Evolutionary conservation across 257 asterid species (phyloP).

Genomic region (Gynochthodes officinalis): DNA sequence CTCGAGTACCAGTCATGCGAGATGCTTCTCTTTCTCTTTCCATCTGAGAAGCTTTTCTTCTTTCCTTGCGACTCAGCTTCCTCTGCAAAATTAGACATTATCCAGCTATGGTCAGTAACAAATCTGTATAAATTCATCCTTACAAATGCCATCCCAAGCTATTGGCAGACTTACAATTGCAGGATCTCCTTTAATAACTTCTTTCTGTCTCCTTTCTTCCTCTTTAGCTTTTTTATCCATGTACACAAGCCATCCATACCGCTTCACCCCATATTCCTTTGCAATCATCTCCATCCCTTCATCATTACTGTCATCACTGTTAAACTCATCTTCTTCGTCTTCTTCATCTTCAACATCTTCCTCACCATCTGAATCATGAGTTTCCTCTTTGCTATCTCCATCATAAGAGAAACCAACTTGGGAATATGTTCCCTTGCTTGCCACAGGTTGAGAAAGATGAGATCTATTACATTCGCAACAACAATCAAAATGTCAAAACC

Average conservation of each 20-base stretch:
- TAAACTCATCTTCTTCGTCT: slow-evolving; percentile 78
- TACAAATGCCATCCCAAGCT: slow-evolving; percentile 5
- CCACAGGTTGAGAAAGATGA: slow-evolving; percentile 57
- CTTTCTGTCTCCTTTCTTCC: slow-evolving; percentile 92
- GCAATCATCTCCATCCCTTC: slow-evolving; percentile 95
- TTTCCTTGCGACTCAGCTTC: slow-evolving; percentile 93
- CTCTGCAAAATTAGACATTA: slow-evolving; percentile 45
- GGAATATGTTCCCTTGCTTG: slow-evolving; percentile 83
- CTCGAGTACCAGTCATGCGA: slow-evolving; percentile 68
- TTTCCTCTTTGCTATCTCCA: slow-evolving; percentile 65
- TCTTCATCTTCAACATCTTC: slow-evolving; percentile 87
- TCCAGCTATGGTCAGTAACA: slow-evolving; percentile 9
- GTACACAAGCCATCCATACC: slow-evolving; percentile 95
- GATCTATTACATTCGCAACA: slow-evolving; percentile 40
- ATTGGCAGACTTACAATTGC: slow-evolving; percentile 63
- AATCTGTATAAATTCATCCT: not conserved
- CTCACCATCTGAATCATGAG: slow-evolving; percentile 65
- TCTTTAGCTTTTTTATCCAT: slow-evolving; percentile 99
- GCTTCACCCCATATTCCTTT: slow-evolving; percentile 91
- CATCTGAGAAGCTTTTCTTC: slow-evolving; percentile 89
- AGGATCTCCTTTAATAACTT: slow-evolving; percentile 95
- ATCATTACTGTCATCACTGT: slow-evolving; percentile 94
- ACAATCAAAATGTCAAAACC: slow-evolving; percentile 21
- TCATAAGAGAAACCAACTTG: slow-evolving; percentile 98
- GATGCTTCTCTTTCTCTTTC: slow-evolving; percentile 91